Conservation (phyloP, 257 asterid species). For the Gynochthodes officinalis region DNA sequence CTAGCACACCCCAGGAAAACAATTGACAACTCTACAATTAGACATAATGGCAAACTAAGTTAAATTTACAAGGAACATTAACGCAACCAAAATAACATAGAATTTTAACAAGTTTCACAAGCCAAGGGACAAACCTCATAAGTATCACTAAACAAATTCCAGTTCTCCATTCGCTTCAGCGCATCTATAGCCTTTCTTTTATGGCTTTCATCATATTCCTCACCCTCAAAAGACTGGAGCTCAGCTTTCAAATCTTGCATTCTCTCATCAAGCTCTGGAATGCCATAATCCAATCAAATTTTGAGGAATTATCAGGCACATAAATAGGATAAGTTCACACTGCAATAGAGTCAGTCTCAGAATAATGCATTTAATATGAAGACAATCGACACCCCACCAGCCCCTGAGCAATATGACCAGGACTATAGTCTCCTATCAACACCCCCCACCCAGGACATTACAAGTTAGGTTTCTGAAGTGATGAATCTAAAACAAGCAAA, state of each 20-base stretch:
- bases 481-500: neutral
- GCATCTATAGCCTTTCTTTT: conserved; percentile 82
- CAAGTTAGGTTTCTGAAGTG: neutral
- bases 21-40: neutral
- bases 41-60: neutral
- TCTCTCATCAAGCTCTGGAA: conserved; percentile 97
- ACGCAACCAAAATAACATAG: conserved; percentile 1
- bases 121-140: conserved; percentile 52
- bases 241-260: conserved; percentile 89
- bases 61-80: neutral
- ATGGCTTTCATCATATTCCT: conserved; percentile 73
- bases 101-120: neutral
- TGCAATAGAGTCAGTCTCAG: neutral
- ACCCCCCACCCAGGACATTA: neutral
- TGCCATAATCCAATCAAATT: conserved; percentile 21
- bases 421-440: neutral
- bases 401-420: neutral
- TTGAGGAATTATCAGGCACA: neutral
- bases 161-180: conserved; percentile 91
- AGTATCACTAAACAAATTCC: conserved; percentile 87
- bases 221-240: conserved; percentile 80
- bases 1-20: neutral
- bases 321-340: conserved; percentile 1
- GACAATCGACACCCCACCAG: neutral
- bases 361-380: neutral